Base-by-base conservation (phyloP, 2,329 filamentous ascomycete genomes). In the Phialocephala subalpina region DNA sequence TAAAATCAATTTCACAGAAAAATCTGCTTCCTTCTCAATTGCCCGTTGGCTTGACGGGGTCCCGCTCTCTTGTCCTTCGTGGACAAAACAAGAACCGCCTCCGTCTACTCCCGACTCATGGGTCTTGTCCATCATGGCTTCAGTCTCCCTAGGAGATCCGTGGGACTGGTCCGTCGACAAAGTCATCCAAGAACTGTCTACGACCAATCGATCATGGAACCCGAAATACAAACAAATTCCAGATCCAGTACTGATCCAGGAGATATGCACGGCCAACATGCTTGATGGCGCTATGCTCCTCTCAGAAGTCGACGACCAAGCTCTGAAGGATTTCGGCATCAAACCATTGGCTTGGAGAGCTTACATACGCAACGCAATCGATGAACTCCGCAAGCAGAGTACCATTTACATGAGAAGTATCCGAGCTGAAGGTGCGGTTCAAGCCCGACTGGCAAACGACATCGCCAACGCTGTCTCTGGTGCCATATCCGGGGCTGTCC, bases 151-250 rank as follows among this genome's bases (percentile, higher is more conserved):
- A 33, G 76, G 77, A 18, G 92, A 97, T 78, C 93, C 93, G n/a
- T 91, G 89, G 77, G 74, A 84, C 62, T 97, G 93, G 93, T 84
- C 85, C 40, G 82, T 89, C 36, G 87, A 91, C 42, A 83, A 88
- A 40, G 87, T 97, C 12, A 84, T 91, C 11, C 76, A 82, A 18
- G 88, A 90, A 73, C 81, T 97, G 3, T 93, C 90, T 74, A 82
- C 84, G 25, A 73, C 80, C 1, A 74, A 81, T 3, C 80, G 81
- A 57, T 83, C 86, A 11, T 87, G 85, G 84, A 76, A 62, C 78
- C 78, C 57, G 77, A 47, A 69, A 74, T 74, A 29, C 67, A 16
- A 61, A 11, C 63, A 58, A 69, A 20, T 69, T 27, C 73, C 18
- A 77, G 82, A 91, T 59, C 78, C 83, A 0, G 73, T 73, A 0